Evolutionary conservation across 805 yeast species (phyloP), one percentile per base, ranked within the genome.

Genomic region (Kockiozyma suomiensis): DNA sequence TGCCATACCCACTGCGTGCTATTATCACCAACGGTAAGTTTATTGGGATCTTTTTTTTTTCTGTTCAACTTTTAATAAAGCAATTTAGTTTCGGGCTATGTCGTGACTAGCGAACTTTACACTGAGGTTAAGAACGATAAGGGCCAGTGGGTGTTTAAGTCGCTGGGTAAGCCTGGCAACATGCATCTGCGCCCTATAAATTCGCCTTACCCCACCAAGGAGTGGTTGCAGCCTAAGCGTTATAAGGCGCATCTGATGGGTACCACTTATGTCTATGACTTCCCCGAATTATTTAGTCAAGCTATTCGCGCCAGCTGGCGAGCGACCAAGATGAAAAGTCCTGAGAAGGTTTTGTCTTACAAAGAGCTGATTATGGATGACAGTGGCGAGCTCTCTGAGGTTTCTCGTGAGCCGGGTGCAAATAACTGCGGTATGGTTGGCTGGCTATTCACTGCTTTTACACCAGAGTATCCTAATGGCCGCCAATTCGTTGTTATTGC

Each of bases 211-310:
- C 96, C 98, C 60, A 96, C 96, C 33, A 94, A 94, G 81, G 99
- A 94, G 78, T 92, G 96, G 79, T 82, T 94, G 71, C 99, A 94
- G 80, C 97, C 98, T 70, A 94, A 94, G 78, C 90, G 99, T 78
- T 96, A 96, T 81, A 89, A 87, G 79, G 99, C 99, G 52, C 98
- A 94, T 76, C 82, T 90, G 70, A 88, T 94, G 92, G 99, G 99
- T 66, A 94, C 99, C 19, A 92, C 99, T 10, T 94, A 90, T 73
- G 97, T 90, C 52, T 94, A 96, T 72, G 99, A 94, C 76, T 96
- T 94, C 94, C 99, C 99, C 54, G 99, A 94, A 74, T 79, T 94
- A 71, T 94, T 96, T 87, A 89, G 92, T 71, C 97, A 94, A 79
- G 96, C 97, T 40, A 82, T 89, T 40, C 75, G 84, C 57, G 81